These are phyloP conservation scores for Populus hybrid DNA, from an alignment of 441 rosid species.

Conservation along the genomic window DNA sequence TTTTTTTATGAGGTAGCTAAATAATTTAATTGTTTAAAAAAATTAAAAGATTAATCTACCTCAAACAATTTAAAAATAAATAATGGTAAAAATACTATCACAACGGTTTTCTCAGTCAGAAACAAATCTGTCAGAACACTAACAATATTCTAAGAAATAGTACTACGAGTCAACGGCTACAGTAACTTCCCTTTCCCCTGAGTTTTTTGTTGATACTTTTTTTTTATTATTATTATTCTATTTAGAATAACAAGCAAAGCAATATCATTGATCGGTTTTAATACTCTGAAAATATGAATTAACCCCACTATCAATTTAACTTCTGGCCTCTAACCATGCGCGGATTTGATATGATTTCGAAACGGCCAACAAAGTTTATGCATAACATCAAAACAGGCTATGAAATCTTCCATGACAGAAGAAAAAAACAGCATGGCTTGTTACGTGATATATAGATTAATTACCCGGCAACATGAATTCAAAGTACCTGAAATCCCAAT, in stretches of 20 bases:
- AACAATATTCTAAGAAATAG: too few species aligned
- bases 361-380: background rate
- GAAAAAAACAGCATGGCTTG: background rate
- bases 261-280: background rate
- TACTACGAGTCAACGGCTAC: background rate
- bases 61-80: too few species aligned
- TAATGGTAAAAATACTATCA: background rate
- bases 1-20: too few species aligned
- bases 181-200: background rate
- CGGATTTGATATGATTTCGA: background rate
- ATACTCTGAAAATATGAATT: background rate
- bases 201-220: too few species aligned
- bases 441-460: background rate
- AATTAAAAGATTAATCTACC: too few species aligned
- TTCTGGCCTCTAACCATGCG: background rate
- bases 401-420: background rate
- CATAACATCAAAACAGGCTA: background rate
- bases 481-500: constrained; percentile 70
- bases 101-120: background rate
- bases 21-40: too few species aligned
- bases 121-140: background rate
- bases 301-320: background rate
- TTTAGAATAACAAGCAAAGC: background rate
- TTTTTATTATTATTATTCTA: too few species aligned
- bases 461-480: background rate